Evolutionary conservation across 2,329 filamentous ascomycete genomes (phyloP).

Genomic region (Rachicladosporium sp.): DNA sequence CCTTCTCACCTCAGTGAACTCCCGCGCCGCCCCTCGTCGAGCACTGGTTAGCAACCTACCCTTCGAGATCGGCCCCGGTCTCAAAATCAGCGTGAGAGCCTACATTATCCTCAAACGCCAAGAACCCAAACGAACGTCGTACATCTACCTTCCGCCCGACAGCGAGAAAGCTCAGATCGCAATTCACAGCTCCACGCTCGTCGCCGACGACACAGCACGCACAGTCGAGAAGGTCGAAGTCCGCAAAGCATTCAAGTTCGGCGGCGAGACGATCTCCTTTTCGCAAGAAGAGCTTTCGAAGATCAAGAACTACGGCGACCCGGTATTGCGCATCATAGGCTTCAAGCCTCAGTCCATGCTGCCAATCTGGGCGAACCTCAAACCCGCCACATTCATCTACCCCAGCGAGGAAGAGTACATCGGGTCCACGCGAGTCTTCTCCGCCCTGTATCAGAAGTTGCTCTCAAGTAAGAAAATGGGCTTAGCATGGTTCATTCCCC

Average conservation of each 20-base stretch:
- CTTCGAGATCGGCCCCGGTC: slow-evolving; percentile 71
- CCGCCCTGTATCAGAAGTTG: slow-evolving; percentile 80
- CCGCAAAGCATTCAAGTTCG: slow-evolving; percentile 91
- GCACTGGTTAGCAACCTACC: slow-evolving; percentile 78
- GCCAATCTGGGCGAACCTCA: slow-evolving; percentile 72
- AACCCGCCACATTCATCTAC: slow-evolving; percentile 84
- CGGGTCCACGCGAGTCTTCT: slow-evolving; percentile 85
- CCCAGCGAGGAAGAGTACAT: slow-evolving; percentile 82
- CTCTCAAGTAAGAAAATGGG: slow-evolving; percentile 67
- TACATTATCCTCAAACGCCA: slow-evolving; percentile 84
- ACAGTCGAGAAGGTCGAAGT: slow-evolving; percentile 70
- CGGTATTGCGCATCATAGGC: slow-evolving; percentile 76
- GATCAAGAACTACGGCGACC: slow-evolving; percentile 68
- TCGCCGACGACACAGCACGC: slow-evolving; percentile 65
- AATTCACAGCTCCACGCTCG: slow-evolving; percentile 56
- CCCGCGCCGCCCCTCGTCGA: slow-evolving; percentile 74
- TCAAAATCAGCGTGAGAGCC: slow-evolving; percentile 84
- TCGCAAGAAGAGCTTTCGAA: slow-evolving; percentile 68
- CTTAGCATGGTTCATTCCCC: slow-evolving; percentile 79
- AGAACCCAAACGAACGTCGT: slow-evolving; percentile 67
- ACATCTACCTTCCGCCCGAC: slow-evolving; percentile 60
- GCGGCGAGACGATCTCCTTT: slow-evolving; percentile 79
- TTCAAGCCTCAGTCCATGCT: slow-evolving; percentile 73
- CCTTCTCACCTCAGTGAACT: slow-evolving; percentile 77
- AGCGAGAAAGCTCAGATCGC: slow-evolving; percentile 79